Percentiles rank a stretch among this genome's conserved stretches.
phyloP scores from a whole-genome alignment of 1,284 basidiomycete genomes.

The Naganishia liquefaciens region DNA sequence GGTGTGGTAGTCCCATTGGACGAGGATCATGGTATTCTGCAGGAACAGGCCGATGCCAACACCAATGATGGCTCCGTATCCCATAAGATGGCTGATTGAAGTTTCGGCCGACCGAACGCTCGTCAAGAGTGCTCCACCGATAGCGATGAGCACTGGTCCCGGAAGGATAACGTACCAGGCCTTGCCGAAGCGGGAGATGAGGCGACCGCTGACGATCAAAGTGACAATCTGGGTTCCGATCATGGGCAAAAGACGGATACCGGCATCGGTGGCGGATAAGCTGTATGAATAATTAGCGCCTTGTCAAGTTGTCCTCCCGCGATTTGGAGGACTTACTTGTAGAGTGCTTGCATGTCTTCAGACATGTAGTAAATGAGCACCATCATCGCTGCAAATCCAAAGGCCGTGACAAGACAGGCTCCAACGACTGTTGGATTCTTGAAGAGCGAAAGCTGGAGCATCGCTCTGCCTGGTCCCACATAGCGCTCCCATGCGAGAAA shows the following conservation, averaged over 20 bases:
- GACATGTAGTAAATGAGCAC: conserved; percentile 48
- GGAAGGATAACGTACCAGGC: conserved; percentile 49
- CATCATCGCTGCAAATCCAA: conserved; percentile 45
- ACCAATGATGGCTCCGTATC: conserved; percentile 49
- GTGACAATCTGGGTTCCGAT: conserved; percentile 50
- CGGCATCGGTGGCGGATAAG: conserved; percentile 49
- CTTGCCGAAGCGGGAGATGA: conserved; percentile 47
- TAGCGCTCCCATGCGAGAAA: conserved; percentile 51
- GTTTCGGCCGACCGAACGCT: conserved; percentile 27
- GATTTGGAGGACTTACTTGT: conserved; percentile 33
- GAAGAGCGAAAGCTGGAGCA: conserved; percentile 53
- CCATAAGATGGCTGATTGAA: conserved; percentile 43
- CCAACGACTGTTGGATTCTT: conserved; percentile 44
- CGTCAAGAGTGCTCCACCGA: conserved; percentile 46
- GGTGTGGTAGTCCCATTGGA: conserved; percentile 48
- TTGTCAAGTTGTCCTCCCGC: not conserved
- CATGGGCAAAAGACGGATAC: conserved; percentile 49
- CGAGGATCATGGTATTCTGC: conserved; percentile 49
- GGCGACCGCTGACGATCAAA: conserved; percentile 46
- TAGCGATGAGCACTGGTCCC: conserved; percentile 44
- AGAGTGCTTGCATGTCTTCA: conserved; percentile 47
- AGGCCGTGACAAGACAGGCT: conserved; percentile 13
- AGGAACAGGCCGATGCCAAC: conserved; percentile 48
- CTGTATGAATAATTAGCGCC: conserved; percentile 18
- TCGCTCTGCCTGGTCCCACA: conserved; percentile 48